Conservation (phyloP, 2,329 filamentous ascomycete genomes). For the Penicillium sp. region DNA sequence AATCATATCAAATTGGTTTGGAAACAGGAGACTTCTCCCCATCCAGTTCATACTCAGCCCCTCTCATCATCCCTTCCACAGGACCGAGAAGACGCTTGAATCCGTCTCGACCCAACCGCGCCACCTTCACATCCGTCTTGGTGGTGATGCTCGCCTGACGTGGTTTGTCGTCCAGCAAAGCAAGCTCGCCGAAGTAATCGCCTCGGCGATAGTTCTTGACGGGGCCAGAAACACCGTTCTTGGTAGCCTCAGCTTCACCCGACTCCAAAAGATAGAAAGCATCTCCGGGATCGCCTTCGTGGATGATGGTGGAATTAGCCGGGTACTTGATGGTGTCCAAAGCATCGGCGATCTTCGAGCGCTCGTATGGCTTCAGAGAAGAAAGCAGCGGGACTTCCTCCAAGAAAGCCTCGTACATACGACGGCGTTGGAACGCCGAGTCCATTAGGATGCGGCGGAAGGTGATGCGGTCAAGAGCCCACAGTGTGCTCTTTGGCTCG, state of each 20-base stretch:
- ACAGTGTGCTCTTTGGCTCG: constrained; percentile 75
- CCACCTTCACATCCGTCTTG: constrained; percentile 86
- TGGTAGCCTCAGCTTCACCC: constrained; percentile 84
- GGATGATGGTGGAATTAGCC: constrained; percentile 78
- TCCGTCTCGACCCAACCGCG: constrained; percentile 85
- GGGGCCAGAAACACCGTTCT: constrained; percentile 66
- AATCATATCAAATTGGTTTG: constrained; percentile 24
- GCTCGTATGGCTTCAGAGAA: constrained; percentile 84
- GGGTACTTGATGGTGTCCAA: constrained; percentile 87
- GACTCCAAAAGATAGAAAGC: constrained; percentile 88
- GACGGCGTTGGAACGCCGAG: constrained; percentile 89
- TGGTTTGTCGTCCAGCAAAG: constrained; percentile 87
- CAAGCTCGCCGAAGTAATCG: constrained; percentile 96
- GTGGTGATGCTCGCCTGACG: constrained; percentile 86
- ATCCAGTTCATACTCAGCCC: constrained; percentile 51
- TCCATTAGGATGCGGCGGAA: constrained; percentile 99
- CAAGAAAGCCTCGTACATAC: constrained; percentile 96
- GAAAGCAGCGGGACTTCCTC: constrained; percentile 87
- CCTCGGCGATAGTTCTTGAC: constrained; percentile 85
- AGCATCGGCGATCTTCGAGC: constrained; percentile 95
- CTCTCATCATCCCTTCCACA: constrained; percentile 90
- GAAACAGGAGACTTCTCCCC: constrained; percentile 28
- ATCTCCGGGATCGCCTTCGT: constrained; percentile 85
- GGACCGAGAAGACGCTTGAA: constrained; percentile 92
- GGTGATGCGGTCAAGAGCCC: constrained; percentile 92